Evolutionary conservation across 179 eudicot genomes (phyloP).

Genomic region (Nepenthes alata): DNA sequence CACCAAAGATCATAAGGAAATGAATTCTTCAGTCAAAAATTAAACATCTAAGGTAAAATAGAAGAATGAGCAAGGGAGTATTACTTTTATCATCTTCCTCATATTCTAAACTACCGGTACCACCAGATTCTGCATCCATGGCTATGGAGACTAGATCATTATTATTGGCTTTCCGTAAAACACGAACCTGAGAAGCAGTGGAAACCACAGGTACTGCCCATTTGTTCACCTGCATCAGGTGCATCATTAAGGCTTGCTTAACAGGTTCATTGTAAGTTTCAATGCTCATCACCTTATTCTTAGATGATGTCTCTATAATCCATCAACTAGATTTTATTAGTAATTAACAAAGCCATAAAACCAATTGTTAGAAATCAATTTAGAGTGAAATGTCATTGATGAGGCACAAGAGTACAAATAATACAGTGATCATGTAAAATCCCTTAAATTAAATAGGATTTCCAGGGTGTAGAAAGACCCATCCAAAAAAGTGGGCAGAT

Average conservation of each 20-base stretch:
- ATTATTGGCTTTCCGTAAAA: constrained; percentile 76
- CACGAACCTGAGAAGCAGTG: constrained; percentile 75
- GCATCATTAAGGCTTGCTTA: constrained; percentile 5
- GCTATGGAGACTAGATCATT: constrained; percentile 86
- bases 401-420: too few relatives aligned
- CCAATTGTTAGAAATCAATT: too few relatives aligned
- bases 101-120: constrained; percentile 45
- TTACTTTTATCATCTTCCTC: constrained; percentile 96
- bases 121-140: constrained; percentile 53
- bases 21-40: neutral
- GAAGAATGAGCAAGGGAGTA: constrained; percentile 2
- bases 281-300: neutral
- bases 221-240: constrained; percentile 61
- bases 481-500: too few relatives aligned
- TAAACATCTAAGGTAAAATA: neutral
- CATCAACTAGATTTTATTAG: neutral
- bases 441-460: too few relatives aligned
- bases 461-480: too few relatives aligned
- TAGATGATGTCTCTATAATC: neutral
- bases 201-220: constrained; percentile 52
- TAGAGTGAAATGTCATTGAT: too few relatives aligned
- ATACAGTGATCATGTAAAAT: too few relatives aligned
- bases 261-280: neutral
- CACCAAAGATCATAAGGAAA: constrained; percentile 3
- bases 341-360: too few relatives aligned